Base-by-base conservation (phyloP, 495 filamentous ascomycete species). In the Penicillium egyptiacum region DNA sequence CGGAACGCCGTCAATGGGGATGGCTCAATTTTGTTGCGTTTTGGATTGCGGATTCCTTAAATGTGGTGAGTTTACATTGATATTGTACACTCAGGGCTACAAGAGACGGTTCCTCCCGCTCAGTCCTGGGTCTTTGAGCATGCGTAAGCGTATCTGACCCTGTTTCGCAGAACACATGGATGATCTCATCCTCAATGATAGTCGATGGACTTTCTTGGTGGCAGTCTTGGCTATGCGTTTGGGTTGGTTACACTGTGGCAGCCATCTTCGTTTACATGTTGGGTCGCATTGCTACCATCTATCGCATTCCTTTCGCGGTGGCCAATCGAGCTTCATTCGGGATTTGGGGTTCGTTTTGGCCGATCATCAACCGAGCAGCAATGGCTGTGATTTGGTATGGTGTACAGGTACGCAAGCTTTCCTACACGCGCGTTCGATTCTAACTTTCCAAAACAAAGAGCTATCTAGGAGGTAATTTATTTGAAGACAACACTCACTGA, bases 41-140 rank as follows among this genome's bases (percentile, higher is more conserved):
- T 65, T 93, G 90, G 90, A 80, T 94, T 63, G 89, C 91, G 31
- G 91, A 96, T 75, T 92, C 88, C 11, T 91, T 95, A 74, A 96
- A 96, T 70, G 92, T 96, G 70, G 81, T 30, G 11, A 30, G 33
- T 35, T n/a, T 14, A 14, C 3, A 10, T 31, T 35, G 33, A 16
- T 35, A 35, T 35, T 35, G 1, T 2, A 16, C 0, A 16, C 33
- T 5, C 5, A 16, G 4, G 0, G 14, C 14, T 5, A 6, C 8
- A 31, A 31, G 8, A 35, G 12, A 35, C 1, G 33, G 12, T 0
- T 35, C 33, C 14, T 14, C 5, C 4, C 33, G 12, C 33, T 2
- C 14, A 16, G 5, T 16, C 14, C 1, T 16, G 12, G 9, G 0
- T 10, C 9, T 31, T 35, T 16, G 33, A 35, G 4, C 33, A 35